Conservation (phyloP, 345 rosid genomes). For the Populus deltoides region DNA sequence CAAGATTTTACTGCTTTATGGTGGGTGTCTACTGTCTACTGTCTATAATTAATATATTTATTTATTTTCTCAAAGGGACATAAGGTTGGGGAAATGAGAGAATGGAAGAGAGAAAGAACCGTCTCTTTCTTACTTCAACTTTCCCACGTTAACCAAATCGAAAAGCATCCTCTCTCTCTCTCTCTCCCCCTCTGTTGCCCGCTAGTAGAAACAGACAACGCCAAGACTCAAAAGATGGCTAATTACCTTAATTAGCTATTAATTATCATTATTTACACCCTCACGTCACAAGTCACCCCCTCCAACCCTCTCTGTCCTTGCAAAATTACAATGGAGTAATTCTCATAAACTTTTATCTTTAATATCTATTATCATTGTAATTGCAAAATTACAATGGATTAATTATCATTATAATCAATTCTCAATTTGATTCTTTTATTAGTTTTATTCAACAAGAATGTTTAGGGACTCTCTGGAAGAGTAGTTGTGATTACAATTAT, state of each 20-base stretch:
- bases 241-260: constrained; percentile 34
- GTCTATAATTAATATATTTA: background rate
- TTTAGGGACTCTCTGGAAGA: no score
- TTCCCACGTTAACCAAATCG: constrained; percentile 78
- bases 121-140: constrained; percentile 46
- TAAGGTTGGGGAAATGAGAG: background rate
- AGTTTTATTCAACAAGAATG: no score
- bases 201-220: constrained; percentile 33
- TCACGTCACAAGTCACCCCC: constrained; percentile 32
- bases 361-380: no score
- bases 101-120: constrained; percentile 36
- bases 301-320: constrained; percentile 2
- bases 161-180: constrained; percentile 42
- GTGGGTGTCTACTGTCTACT: no score
- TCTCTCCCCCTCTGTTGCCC: constrained; percentile 1
- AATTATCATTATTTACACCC: constrained; percentile 29
- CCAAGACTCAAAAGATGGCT: constrained; percentile 21
- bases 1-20: background rate
- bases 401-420: no score
- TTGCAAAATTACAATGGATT: no score
- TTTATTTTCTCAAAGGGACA: constrained; percentile 12
- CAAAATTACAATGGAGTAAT: no score
- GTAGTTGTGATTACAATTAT: no score
- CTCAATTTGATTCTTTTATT: no score
- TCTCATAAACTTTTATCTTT: no score